phyloP scores from a whole-genome alignment of 345 rosid species.

The Populus tremula region DNA sequence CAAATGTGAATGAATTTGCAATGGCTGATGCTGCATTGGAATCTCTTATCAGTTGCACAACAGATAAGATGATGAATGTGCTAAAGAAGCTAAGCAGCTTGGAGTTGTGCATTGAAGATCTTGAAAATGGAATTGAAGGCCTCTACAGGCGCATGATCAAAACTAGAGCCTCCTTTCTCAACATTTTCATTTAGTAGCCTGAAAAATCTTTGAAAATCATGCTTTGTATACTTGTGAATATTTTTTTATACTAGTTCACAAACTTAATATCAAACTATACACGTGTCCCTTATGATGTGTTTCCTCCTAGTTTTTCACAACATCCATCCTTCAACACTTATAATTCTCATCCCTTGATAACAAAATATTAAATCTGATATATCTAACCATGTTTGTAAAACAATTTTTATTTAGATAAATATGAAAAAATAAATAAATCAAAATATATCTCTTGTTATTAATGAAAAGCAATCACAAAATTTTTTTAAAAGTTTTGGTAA shows the following conservation, averaged over 20 bases:
- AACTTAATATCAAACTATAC: not conserved
- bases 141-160: constrained; percentile 37
- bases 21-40: constrained; percentile 18
- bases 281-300: not conserved
- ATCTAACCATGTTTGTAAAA: too few species aligned
- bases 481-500: too few species aligned
- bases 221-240: not conserved
- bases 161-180: constrained; percentile 49
- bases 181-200: constrained; percentile 17
- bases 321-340: too few species aligned
- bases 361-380: too few species aligned
- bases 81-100: constrained; percentile 27
- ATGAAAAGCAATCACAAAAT: too few species aligned
- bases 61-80: not conserved
- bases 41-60: constrained; percentile 10
- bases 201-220: not conserved
- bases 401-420: too few species aligned
- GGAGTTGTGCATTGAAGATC: constrained; percentile 40
- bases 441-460: too few species aligned
- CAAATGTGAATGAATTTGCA: constrained; percentile 10
- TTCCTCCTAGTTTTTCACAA: too few species aligned
- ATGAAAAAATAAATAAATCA: too few species aligned
- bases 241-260: not conserved
- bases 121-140: constrained; percentile 38
- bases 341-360: too few species aligned